Percentiles rank a stretch among this genome's conserved stretches.
Conservation (phyloP, 768 basidiomycete genomes). For the Leucocoprinus leucothites region DNA sequence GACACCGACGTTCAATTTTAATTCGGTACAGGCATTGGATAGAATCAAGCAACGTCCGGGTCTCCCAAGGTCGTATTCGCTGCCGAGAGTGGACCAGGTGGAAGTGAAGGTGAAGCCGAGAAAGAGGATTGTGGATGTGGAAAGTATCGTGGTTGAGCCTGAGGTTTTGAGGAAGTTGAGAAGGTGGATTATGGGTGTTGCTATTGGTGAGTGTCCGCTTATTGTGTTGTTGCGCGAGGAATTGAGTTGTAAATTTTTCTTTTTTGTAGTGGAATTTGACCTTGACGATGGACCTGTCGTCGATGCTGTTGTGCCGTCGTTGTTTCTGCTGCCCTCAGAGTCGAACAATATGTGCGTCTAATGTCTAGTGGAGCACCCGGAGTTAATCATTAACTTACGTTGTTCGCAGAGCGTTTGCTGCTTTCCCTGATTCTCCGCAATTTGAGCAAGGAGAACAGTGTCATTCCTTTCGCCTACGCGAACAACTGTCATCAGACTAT, state of each 20-base stretch:
- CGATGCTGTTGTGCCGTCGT: conserved; percentile 63
- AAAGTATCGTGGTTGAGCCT: conserved; percentile 44
- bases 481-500: conserved; percentile 23
- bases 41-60: background rate
- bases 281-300: conserved; percentile 83
- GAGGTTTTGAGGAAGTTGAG: conserved; percentile 48
- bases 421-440: conserved; percentile 86
- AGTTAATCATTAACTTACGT: conserved; percentile 1
- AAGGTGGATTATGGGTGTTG: conserved; percentile 67
- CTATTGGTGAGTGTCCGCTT: conserved; percentile 46
- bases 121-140: conserved; percentile 30
- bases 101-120: conserved; percentile 22
- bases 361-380: background rate
- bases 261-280: conserved; percentile 74
- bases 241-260: background rate
- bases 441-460: conserved; percentile 81
- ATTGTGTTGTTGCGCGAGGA: background rate
- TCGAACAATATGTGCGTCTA: conserved; percentile 79
- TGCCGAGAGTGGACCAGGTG: conserved; percentile 35
- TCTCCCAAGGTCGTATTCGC: conserved; percentile 43
- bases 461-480: conserved; percentile 85
- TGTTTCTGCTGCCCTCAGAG: conserved; percentile 62
- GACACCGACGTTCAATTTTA: background rate
- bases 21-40: background rate
- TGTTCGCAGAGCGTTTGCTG: conserved; percentile 74